Base-by-base conservation (phyloP, 768 basidiomycete species). In the Amanita polypyramis region DNA sequence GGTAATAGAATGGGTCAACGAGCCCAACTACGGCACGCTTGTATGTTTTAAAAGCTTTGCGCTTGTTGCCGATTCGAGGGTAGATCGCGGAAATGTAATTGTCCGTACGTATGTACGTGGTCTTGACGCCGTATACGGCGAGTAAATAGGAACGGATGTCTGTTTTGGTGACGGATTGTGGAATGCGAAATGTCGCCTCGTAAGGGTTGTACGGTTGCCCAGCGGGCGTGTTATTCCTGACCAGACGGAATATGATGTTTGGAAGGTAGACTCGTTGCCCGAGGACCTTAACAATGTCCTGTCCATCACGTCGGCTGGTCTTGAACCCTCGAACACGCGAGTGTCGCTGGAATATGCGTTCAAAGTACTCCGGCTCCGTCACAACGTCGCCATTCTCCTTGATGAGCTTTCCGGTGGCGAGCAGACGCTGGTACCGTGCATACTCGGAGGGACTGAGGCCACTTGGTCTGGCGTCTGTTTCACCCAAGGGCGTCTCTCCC, bases 41-140 rank as follows among this genome's bases (percentile, higher is more conserved):
- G 70, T 90, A 94, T 17, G 82, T 82, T 55, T 72, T 73, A 56
- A 74, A 65, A 2, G 68, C 53, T 44, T 69, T 62, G 42, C 58
- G 64, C 44, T 49, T 47, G 42, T 55, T 64, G 39, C 58, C 66
- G 40, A 41, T 63, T 52, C 27, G 54, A 36, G 61, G 63, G 41
- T 62, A 56, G 15, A 75, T 57, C 37, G 82, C 77, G 0, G 83
- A 75, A 51, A 82, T 68, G 57, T 91, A 90, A 69, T 87, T 89
- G 71, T 89, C 87, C n/a, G 93, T 97, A 44, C 93, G 89, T 52
- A 97, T 90, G 63, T 94, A 96, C 5, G 92, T 95, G 51, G 86
- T 85, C 58, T 82, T 70, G 39, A 97, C 80, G 52, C 88, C 87
- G 56, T 97, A 97, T n/a, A 84, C 76, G 29, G 90, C 75, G 44